phyloP scores from a whole-genome alignment of 2,329 filamentous ascomycete species.

The Fusarium sp. region DNA sequence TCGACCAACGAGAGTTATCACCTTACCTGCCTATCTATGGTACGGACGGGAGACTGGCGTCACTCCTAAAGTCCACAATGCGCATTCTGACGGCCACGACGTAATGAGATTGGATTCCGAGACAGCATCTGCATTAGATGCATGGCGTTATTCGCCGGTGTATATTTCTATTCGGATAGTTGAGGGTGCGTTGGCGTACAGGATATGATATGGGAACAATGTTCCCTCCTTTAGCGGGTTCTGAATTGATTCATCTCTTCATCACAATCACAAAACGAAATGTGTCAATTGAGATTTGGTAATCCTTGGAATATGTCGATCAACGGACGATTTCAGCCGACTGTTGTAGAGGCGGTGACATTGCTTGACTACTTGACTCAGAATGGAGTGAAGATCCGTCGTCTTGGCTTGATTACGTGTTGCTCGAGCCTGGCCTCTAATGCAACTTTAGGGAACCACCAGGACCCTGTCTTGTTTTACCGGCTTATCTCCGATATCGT shows the following conservation, averaged over 20 bases:
- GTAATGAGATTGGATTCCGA: conserved; percentile 41
- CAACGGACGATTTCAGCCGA: conserved; percentile 11
- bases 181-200: conserved; percentile 45
- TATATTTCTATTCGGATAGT: conserved; percentile 40
- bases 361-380: conserved; percentile 36
- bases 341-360: conserved; percentile 33
- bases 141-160: conserved; percentile 42
- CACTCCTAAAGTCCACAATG: conserved; percentile 23
- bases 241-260: conserved; percentile 41
- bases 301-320: conserved; percentile 4
- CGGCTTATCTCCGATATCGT: conserved; percentile 49
- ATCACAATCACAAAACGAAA: conserved; percentile 17
- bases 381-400: conserved; percentile 38
- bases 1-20: conserved; percentile 6
- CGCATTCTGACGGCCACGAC: conserved; percentile 42
- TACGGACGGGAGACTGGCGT: conserved; percentile 35
- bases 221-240: conserved; percentile 34
- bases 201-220: conserved; percentile 37
- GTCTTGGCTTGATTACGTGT: conserved; percentile 41
- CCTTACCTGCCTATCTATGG: background rate
- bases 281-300: background rate
- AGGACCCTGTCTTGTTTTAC: conserved; percentile 25
- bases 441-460: conserved; percentile 6
- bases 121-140: conserved; percentile 34
- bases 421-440: conserved; percentile 20